A percentile compares a stretch with the other conserved stretches of the same genome.
These are phyloP conservation scores for Chaetomium globosum DNA, from an alignment of 2,329 filamentous ascomycete species.

Conservation along the genomic window DNA sequence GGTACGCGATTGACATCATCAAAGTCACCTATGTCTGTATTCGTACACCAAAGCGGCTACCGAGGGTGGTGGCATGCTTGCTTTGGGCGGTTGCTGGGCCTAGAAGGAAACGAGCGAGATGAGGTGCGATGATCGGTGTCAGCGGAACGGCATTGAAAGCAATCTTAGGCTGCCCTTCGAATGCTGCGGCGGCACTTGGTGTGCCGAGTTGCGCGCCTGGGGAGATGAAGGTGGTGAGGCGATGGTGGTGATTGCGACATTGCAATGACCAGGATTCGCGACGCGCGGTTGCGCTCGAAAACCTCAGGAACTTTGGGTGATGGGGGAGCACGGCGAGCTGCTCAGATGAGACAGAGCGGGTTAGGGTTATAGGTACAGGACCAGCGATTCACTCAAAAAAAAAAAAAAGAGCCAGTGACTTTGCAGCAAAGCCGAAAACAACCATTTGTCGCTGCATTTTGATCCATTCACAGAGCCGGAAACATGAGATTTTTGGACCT, in stretches of 20 bases:
- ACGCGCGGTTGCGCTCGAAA: slow-evolving; percentile 19
- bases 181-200: slow-evolving; percentile 16
- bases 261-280: slow-evolving; percentile 31
- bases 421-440: not conserved
- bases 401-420: slow-evolving; percentile 9
- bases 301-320: slow-evolving; percentile 23
- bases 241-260: slow-evolving; percentile 30
- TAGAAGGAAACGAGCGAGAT: slow-evolving; percentile 25
- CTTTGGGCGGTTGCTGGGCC: not conserved
- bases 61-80: not conserved
- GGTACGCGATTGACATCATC: not conserved
- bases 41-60: not conserved
- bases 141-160: slow-evolving; percentile 22
- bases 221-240: slow-evolving; percentile 31
- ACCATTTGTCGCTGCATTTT: slow-evolving; percentile 5
- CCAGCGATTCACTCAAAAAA: slow-evolving; percentile 1
- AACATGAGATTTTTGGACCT: not conserved
- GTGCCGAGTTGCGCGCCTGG: slow-evolving; percentile 22
- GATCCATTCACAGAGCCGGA: not conserved
- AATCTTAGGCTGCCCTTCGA: slow-evolving; percentile 7
- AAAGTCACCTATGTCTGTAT: not conserved
- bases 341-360: not conserved
- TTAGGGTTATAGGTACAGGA: not conserved
- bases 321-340: not conserved
- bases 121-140: slow-evolving; percentile 22